These are phyloP conservation scores for Boletus sensibilis DNA, from an alignment of 768 basidiomycete genomes.

Conservation along the genomic window DNA sequence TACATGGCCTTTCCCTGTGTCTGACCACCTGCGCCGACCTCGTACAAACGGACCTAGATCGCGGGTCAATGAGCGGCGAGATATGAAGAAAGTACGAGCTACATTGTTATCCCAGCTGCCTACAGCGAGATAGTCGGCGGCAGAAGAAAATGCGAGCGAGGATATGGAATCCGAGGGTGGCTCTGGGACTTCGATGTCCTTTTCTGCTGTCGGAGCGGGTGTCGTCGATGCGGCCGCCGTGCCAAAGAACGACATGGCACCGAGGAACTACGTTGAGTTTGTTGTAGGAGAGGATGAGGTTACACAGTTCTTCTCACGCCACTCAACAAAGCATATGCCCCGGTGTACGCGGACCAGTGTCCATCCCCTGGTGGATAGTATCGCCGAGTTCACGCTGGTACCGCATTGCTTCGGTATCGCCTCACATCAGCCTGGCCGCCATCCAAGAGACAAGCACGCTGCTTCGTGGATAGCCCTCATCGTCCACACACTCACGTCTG, in stretches of 20 bases:
- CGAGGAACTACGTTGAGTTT: no score
- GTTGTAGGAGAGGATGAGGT: background rate
- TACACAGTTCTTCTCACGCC: constrained; percentile 22
- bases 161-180: constrained; percentile 89
- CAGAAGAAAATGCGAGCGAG: constrained; percentile 77
- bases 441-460: background rate
- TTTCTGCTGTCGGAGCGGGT: constrained; percentile 49
- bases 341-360: no score
- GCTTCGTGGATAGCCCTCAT: background rate
- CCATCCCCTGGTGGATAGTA: background rate
- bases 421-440: constrained; percentile 6
- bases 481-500: background rate
- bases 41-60: constrained; percentile 83
- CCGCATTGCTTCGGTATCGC: constrained; percentile 26
- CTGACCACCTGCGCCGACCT: constrained; percentile 76
- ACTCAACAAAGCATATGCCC: no score
- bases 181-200: constrained; percentile 79
- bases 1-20: constrained; percentile 91
- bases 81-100: background rate
- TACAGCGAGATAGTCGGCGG: constrained; percentile 87
- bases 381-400: constrained; percentile 27
- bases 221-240: constrained; percentile 33
- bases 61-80: constrained; percentile 8
- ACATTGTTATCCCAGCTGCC: constrained; percentile 95
- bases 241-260: constrained; percentile 45